Evolutionary conservation across 1,284 basidiomycete genomes (phyloP).

Genomic region (Exobasidium cylindrosporum): DNA sequence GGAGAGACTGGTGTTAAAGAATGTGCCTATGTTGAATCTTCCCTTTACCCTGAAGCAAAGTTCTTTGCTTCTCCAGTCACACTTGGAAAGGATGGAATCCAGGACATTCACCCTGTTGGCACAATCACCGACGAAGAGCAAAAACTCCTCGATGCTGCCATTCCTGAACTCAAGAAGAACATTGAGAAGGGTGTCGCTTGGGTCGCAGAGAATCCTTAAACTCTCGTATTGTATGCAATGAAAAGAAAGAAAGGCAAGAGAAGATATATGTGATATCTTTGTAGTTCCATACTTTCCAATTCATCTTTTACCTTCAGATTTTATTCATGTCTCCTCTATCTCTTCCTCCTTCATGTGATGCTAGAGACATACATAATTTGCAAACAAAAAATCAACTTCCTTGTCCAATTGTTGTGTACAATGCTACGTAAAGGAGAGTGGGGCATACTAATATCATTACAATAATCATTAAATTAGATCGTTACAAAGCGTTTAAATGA

Average conservation of each 20-base stretch:
- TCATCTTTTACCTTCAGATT: not conserved
- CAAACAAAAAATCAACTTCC: too few species aligned
- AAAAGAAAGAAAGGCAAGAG: not conserved
- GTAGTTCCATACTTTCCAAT: not conserved
- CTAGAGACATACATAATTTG: too few species aligned
- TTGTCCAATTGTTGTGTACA: too few species aligned
- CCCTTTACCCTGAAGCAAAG: constrained; percentile 68
- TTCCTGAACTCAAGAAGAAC: constrained; percentile 55
- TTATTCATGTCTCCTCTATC: not conserved
- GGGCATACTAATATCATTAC: too few species aligned
- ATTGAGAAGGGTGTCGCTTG: constrained; percentile 54
- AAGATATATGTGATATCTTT: too few species aligned
- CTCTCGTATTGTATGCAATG: too few species aligned
- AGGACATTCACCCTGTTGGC: constrained; percentile 52
- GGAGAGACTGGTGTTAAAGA: constrained; percentile 82
- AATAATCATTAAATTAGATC: too few species aligned
- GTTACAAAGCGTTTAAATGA: too few species aligned
- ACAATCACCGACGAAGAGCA: constrained; percentile 51
- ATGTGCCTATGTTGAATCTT: constrained; percentile 79
- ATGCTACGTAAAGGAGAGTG: too few species aligned
- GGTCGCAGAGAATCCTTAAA: constrained; percentile 42
- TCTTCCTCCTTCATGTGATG: too few species aligned
- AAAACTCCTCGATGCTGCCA: constrained; percentile 53
- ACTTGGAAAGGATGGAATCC: constrained; percentile 51
- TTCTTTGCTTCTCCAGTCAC: constrained; percentile 53